Conservation (phyloP, 2,329 filamentous ascomycete genomes). For the Sporothrix mexicana region DNA sequence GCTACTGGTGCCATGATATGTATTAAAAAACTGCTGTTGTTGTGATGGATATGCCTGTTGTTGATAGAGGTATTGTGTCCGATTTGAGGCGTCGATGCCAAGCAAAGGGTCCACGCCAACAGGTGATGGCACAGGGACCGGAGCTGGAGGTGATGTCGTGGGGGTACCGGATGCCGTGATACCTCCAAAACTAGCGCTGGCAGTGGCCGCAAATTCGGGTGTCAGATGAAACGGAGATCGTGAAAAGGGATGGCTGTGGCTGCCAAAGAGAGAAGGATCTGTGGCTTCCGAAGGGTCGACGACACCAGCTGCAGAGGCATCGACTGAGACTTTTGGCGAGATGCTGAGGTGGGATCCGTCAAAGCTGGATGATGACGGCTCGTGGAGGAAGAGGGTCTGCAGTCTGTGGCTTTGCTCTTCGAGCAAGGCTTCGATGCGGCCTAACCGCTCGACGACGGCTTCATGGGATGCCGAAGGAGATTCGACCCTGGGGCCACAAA, state of each 20-base stretch:
- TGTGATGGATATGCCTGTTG: not conserved
- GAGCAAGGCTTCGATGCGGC: conserved; percentile 47
- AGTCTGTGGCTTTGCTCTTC: conserved; percentile 36
- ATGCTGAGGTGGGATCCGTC: conserved; percentile 10
- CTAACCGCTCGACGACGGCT: conserved; percentile 47
- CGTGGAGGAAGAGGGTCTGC: not conserved
- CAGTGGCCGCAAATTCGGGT: not conserved
- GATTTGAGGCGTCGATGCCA: conserved; percentile 21
- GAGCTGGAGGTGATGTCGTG: conserved; percentile 16
- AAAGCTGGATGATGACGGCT: not conserved
- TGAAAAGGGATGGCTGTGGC: not conserved
- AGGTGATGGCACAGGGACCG: not conserved
- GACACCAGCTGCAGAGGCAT: not conserved
- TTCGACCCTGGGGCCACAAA: conserved; percentile 28
- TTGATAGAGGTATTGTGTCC: not conserved
- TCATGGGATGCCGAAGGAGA: conserved; percentile 37
- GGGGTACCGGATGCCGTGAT: not conserved
- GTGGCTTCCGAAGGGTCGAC: not conserved
- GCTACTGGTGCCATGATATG: not conserved
- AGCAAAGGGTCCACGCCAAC: conserved; percentile 3
- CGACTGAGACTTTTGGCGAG: conserved; percentile 12
- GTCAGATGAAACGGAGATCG: not conserved
- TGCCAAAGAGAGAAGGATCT: not conserved
- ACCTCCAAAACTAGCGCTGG: not conserved
- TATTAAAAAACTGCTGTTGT: not conserved